Evolutionary conservation across 352 stramenopile genomes (phyloP), one percentile per base, ranked within the genome.

Genomic region (Hyaloperonospora arabidopsidis): DNA sequence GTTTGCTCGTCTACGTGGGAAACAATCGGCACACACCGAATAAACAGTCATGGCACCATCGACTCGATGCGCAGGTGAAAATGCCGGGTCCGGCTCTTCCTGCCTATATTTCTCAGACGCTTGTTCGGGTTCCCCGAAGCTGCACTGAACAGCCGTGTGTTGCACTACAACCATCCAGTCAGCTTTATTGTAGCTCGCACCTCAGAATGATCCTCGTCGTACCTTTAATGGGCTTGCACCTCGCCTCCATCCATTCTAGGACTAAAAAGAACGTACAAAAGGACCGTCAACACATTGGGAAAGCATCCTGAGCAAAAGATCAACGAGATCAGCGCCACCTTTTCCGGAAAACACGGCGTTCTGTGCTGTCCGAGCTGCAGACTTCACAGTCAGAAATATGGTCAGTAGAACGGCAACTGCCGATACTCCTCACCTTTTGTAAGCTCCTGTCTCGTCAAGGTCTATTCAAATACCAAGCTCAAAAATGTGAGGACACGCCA

Each of bases 361-460:
- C 38, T 73, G 51, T 10, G 53, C 45, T 38, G 28, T 45, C 19
- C 61, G 64, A 45, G 63, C 67, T 76, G 39, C 22, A n/a, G 4
- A 48, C 43, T 32, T 22, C 8, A 25, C n/a, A 8, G 11, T 57
- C 18, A 61, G 34, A 44, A 5, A 41, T 18, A 48, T n/a, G 11
- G 3, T 52, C 13, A 25, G 32, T 23, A 54, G 44, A 6, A 43
- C 2, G 1, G 1, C 18, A 35, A 15, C 15, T 19, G 25, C 3
- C 22, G 5, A 4, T 21, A 53, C 29, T 19, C 15, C 46, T 40
- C 21, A 78, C 76, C 70, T 75, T 61, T 65, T 13, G 64, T 68
- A 39, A 85, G 58, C 29, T 87, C 79, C 52, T 78, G 67, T 21
- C 80, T 84, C 38, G 57, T 69, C 39, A 61, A 51, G 50, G 83